Percentiles rank a stretch among this genome's conserved stretches.
Evolutionary conservation across 2,329 filamentous ascomycete genomes (phyloP).

Genomic region (Raffaelea arxii): DNA sequence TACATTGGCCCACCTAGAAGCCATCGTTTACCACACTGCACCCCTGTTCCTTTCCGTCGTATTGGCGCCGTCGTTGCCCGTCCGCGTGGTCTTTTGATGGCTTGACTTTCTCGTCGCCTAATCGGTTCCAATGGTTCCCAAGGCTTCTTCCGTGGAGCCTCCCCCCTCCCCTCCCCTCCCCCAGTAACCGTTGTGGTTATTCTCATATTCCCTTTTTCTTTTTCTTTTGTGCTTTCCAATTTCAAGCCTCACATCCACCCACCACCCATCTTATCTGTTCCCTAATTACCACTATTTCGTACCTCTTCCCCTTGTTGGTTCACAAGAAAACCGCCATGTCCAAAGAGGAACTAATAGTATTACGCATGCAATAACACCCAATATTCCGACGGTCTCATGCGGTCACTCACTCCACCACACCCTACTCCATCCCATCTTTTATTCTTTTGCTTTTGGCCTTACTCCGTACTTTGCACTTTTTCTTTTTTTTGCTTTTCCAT

Average conservation of each 20-base stretch:
- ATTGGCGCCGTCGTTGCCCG: constrained; percentile 4
- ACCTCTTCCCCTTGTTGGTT: not conserved
- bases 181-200: too few species aligned
- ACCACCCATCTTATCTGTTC: not conserved
- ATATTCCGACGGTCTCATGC: not conserved
- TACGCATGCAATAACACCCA: constrained; percentile 5
- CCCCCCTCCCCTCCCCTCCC: too few species aligned
- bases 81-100: not conserved
- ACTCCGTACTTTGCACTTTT: not conserved
- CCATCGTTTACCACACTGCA: not conserved
- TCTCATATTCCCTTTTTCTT: not conserved
- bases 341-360: constrained; percentile 8
- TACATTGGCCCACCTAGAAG: not conserved
- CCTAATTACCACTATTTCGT: not conserved
- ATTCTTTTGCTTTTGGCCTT: not conserved
- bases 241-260: constrained; percentile 2
- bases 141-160: too few species aligned
- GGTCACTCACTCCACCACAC: not conserved
- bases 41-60: constrained; percentile 3
- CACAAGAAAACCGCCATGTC: constrained; percentile 6
- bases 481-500: not conserved
- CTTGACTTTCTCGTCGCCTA: too few species aligned
- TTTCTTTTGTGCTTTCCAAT: not conserved
- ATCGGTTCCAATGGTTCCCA: too few species aligned
- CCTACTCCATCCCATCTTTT: not conserved